Evolutionary conservation across 2,329 filamentous ascomycete genomes (phyloP).

Genomic region (Gnomoniopsis smithogilvyi): DNA sequence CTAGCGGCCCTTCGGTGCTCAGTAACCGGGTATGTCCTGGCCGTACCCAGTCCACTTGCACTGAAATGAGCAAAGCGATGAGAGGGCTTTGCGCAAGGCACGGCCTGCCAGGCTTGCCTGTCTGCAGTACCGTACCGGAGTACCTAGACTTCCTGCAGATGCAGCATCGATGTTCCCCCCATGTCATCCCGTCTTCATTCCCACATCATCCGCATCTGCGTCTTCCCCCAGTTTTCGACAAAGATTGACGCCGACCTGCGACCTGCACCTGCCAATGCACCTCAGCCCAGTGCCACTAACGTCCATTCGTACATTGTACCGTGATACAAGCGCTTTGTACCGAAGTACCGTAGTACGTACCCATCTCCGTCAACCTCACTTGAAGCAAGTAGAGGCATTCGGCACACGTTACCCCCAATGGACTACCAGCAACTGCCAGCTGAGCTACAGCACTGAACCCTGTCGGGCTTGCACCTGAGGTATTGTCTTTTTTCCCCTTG

Average conservation of each 20-base stretch:
- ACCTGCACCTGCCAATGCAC: too few relatives aligned
- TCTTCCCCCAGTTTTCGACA: constrained; percentile 2
- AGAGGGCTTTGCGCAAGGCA: too few relatives aligned
- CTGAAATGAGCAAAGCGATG: too few relatives aligned
- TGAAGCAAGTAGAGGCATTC: too few relatives aligned
- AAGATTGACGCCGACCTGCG: constrained; percentile 2
- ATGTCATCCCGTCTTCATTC: constrained; percentile 7
- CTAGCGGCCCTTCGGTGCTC: too few relatives aligned
- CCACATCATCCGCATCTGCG: constrained; percentile 14
- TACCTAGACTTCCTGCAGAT: too few relatives aligned
- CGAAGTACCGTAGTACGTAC: too few relatives aligned
- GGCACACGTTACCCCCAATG: too few relatives aligned
- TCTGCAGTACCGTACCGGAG: not conserved
- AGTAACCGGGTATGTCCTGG: not conserved
- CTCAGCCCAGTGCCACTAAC: constrained; percentile 5
- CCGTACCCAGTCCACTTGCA: not conserved
- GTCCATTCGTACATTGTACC: not conserved
- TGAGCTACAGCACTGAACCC: not conserved
- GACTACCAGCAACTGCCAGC: too few relatives aligned
- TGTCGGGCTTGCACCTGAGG: not conserved
- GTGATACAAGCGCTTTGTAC: not conserved
- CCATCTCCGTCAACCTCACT: too few relatives aligned
- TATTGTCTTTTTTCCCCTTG: not conserved
- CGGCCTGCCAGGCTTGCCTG: not conserved
- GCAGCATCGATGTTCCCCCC: too few relatives aligned